A percentile compares a stretch with the other conserved stretches of the same genome.
Conservation (phyloP, 768 basidiomycete genomes). For the Macrolepiota fuliginosa region DNA sequence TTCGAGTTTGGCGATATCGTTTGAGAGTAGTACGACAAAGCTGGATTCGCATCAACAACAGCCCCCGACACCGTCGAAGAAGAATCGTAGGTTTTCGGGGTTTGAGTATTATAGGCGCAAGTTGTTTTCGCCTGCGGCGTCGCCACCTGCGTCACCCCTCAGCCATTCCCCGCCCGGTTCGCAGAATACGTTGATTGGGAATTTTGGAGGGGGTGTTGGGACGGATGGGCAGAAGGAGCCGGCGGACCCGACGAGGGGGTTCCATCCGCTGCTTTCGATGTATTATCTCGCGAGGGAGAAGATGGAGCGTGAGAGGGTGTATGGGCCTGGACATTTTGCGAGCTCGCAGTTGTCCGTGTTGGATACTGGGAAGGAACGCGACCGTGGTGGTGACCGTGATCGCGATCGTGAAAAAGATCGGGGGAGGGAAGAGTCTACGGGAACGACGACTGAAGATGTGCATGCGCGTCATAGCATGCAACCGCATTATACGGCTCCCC, state of each 20-base stretch:
- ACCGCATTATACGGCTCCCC: constrained; percentile 25
- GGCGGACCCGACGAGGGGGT: constrained; percentile 85
- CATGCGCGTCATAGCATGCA: constrained; percentile 16
- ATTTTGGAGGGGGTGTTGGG: constrained; percentile 24
- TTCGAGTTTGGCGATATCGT: constrained; percentile 68
- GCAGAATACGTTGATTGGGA: constrained; percentile 51
- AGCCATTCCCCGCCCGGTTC: constrained; percentile 60
- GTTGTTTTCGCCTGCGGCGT: constrained; percentile 67
- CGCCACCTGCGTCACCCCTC: constrained; percentile 38
- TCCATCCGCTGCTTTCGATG: constrained; percentile 93
- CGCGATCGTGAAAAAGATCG: not conserved
- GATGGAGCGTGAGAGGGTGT: constrained; percentile 90
- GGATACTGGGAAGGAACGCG: constrained; percentile 17
- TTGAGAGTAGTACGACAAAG: constrained; percentile 44
- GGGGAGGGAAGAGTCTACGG: constrained; percentile 12
- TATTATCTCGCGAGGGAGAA: constrained; percentile 97
- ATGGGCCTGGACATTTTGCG: constrained; percentile 92
- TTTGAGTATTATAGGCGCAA: constrained; percentile 94
- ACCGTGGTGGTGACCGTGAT: not conserved
- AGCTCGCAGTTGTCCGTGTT: constrained; percentile 77
- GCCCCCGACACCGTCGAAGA: constrained; percentile 49
- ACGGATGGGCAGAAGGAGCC: constrained; percentile 48
- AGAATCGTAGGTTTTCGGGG: constrained; percentile 86
- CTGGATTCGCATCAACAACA: constrained; percentile 29
- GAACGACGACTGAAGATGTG: constrained; percentile 14